Conservation (phyloP, 139 green algal genomes). For the Chlorella sp. region DNA sequence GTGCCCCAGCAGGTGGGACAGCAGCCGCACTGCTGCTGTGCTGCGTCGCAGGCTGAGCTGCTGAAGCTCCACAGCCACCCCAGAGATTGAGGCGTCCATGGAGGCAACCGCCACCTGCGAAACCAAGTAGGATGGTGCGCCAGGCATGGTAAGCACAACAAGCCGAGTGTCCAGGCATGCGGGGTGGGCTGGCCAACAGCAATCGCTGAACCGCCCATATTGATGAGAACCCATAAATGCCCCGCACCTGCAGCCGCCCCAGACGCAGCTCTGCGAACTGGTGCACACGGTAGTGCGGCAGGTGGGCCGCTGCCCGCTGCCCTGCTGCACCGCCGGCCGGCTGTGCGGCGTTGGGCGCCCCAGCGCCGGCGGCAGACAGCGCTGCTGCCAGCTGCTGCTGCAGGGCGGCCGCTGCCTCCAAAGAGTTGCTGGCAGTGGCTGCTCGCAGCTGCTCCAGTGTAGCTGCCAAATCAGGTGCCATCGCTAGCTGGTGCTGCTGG, state of each 20-base stretch:
- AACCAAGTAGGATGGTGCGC: too few relatives aligned
- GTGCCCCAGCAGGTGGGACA: neutral
- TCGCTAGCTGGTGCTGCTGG: neutral
- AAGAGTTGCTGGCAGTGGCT: conserved; percentile 1
- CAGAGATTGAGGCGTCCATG: neutral
- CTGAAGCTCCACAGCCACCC: conserved; percentile 10
- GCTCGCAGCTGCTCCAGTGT: neutral
- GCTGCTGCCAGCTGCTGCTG: conserved; percentile 28
- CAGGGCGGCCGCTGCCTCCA: neutral
- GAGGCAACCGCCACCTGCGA: conserved; percentile 19
- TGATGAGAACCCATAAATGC: too few relatives aligned
- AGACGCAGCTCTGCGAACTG: conserved; percentile 10
- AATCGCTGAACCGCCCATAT: too few relatives aligned
- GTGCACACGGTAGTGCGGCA: neutral
- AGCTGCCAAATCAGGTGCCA: neutral
- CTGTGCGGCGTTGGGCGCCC: too few relatives aligned
- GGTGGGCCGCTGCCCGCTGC: neutral
- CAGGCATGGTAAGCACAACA: too few relatives aligned
- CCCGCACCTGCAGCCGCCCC: conserved; percentile 1
- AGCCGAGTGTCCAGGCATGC: too few relatives aligned
- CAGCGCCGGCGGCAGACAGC: neutral
- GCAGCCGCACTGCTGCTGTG: neutral
- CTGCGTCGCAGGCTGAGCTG: conserved; percentile 22
- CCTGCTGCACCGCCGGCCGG: neutral
- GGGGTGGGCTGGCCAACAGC: too few relatives aligned